Evolutionary conservation across 352 stramenopile genomes (phyloP).

Genomic region (Pythium phragmiticola): DNA sequence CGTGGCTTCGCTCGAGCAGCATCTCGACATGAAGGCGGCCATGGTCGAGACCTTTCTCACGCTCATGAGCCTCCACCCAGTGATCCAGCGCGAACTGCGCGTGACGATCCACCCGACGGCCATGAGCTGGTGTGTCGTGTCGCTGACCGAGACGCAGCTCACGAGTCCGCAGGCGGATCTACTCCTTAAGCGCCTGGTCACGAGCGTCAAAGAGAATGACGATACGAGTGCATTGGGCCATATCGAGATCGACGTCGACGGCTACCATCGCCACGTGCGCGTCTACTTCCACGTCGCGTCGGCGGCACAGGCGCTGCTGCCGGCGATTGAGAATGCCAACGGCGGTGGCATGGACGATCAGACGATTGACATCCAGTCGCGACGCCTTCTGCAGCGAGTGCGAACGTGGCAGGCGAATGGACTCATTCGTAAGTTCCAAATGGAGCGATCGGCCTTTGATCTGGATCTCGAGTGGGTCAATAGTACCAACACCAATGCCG

Average conservation of each 20-base stretch:
- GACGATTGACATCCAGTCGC: slow-evolving; percentile 35
- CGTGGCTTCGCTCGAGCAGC: slow-evolving; percentile 54
- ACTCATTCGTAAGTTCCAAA: slow-evolving; percentile 53
- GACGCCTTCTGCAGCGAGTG: slow-evolving; percentile 52
- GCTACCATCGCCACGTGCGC: slow-evolving; percentile 56
- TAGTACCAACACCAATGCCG: background rate
- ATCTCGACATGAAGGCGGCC: slow-evolving; percentile 71
- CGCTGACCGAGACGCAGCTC: slow-evolving; percentile 53
- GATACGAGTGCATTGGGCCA: slow-evolving; percentile 12
- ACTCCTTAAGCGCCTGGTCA: slow-evolving; percentile 39
- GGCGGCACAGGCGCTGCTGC: slow-evolving; percentile 27
- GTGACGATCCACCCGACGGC: slow-evolving; percentile 43
- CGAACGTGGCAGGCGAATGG: slow-evolving; percentile 50
- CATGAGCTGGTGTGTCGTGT: slow-evolving; percentile 55
- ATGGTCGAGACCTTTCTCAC: slow-evolving; percentile 82
- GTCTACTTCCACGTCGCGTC: slow-evolving; percentile 61
- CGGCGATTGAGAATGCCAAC: background rate
- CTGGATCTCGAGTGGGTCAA: slow-evolving; percentile 40
- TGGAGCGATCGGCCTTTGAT: slow-evolving; percentile 52
- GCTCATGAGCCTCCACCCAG: slow-evolving; percentile 23
- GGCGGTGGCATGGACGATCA: background rate
- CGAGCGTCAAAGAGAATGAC: slow-evolving; percentile 10
- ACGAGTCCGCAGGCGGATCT: slow-evolving; percentile 33
- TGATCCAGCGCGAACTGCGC: slow-evolving; percentile 17
- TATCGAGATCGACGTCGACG: slow-evolving; percentile 48